These are phyloP conservation scores for Glycine tomentella DNA, from an alignment of 306 rosid species.

Conservation along the genomic window DNA sequence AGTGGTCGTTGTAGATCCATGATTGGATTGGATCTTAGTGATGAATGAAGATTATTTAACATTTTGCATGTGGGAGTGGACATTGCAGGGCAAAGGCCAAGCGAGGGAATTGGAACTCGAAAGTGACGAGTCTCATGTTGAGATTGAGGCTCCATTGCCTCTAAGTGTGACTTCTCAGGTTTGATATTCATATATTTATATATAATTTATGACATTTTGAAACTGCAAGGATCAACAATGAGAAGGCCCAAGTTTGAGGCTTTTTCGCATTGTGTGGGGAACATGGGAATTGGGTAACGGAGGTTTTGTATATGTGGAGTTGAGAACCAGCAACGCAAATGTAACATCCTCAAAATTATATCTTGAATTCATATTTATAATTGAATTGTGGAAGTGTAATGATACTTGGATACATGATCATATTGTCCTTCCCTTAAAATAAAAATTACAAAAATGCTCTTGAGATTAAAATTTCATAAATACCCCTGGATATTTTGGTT, in stretches of 20 bases:
- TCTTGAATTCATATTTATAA: too few relatives aligned
- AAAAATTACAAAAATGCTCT: too few relatives aligned
- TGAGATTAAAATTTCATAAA: too few relatives aligned
- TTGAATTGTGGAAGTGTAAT: too few relatives aligned
- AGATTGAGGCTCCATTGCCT: conserved; percentile 70
- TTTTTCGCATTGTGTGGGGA: not conserved
- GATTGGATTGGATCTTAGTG: conserved; percentile 19
- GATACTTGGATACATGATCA: too few relatives aligned
- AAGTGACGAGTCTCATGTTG: conserved; percentile 19
- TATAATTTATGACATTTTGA: not conserved
- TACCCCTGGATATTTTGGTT: too few relatives aligned
- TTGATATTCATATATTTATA: not conserved
- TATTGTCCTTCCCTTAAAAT: too few relatives aligned
- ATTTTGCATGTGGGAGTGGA: conserved; percentile 43
- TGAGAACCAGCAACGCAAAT: too few relatives aligned
- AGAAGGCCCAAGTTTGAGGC: not conserved
- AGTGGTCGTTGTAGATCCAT: too few relatives aligned
- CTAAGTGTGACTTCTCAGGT: conserved; percentile 82
- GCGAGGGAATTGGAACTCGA: conserved; percentile 44
- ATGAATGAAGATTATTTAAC: too few relatives aligned
- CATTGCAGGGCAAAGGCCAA: conserved; percentile 54
- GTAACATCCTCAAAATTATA: too few relatives aligned
- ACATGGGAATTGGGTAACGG: not conserved
- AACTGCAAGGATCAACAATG: conserved; percentile 9
- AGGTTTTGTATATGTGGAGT: conserved; percentile 89